These are phyloP conservation scores for Beauveria rudraprayagi DNA, from an alignment of 2,329 filamentous ascomycete species.

Conservation along the genomic window DNA sequence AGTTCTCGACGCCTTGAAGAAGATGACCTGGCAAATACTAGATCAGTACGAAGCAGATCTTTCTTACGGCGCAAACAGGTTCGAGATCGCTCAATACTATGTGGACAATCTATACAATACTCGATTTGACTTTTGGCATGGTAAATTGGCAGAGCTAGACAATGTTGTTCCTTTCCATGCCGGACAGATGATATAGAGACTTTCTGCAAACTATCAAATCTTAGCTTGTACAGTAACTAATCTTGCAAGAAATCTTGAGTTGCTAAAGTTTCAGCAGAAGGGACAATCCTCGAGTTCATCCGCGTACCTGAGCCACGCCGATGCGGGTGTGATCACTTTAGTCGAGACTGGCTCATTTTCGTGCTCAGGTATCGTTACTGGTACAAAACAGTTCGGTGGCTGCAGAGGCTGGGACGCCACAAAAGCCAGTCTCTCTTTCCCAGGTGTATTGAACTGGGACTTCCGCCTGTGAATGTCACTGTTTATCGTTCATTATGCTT, in stretches of 20 bases:
- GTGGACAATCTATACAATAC: constrained; percentile 19
- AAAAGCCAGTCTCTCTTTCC: too few species aligned
- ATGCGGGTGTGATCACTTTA: too few species aligned
- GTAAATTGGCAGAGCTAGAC: constrained; percentile 14
- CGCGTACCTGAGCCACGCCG: too few species aligned
- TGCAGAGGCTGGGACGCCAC: too few species aligned
- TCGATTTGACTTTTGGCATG: constrained; percentile 25
- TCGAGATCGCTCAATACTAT: constrained; percentile 23
- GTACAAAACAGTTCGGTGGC: too few species aligned
- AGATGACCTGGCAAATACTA: constrained; percentile 20
- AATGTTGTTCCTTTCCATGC: neutral
- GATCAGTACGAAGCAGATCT: constrained; percentile 27
- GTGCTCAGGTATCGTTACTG: too few species aligned
- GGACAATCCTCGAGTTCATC: too few species aligned
- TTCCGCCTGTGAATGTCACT: too few species aligned
- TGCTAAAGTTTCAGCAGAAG: too few species aligned
- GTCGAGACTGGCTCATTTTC: too few species aligned
- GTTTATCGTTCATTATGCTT: too few species aligned
- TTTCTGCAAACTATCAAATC: neutral
- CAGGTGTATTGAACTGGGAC: too few species aligned
- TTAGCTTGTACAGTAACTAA: neutral
- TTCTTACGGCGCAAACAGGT: constrained; percentile 15
- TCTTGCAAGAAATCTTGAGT: neutral
- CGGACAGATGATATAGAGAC: neutral
- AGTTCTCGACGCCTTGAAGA: constrained; percentile 19